Evolutionary conservation across 164 flowering plant species (phyloP).

Genomic region (Malania oleifera): DNA sequence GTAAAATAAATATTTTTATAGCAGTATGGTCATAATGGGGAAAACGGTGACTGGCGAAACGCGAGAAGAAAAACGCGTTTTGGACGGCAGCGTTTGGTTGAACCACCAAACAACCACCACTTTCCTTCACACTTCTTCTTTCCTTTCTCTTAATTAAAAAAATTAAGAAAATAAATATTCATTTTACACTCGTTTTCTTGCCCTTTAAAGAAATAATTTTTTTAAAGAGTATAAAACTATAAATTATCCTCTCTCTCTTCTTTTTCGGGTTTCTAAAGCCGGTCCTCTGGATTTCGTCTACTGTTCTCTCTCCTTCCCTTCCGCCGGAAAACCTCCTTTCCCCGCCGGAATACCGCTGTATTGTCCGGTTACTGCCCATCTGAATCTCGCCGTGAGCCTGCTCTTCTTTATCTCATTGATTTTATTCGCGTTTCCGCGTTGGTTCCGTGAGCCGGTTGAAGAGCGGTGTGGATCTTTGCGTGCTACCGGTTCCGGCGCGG

Average conservation of each 20-base stretch:
- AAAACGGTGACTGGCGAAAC: slow-evolving; percentile 11
- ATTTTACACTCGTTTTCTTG: neutral
- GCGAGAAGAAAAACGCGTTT: slow-evolving; percentile 33
- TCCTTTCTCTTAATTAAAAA: neutral
- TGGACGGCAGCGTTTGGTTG: slow-evolving; percentile 64
- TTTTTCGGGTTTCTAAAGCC: slow-evolving; percentile 44
- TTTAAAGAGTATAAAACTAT: slow-evolving; percentile 35
- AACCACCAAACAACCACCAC: slow-evolving; percentile 84
- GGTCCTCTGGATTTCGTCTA: slow-evolving; percentile 13
- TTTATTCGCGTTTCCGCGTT: neutral
- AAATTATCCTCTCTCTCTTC: slow-evolving; percentile 34
- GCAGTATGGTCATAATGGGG: slow-evolving; percentile 5
- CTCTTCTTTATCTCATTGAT: neutral
- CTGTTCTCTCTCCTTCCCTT: slow-evolving; percentile 12
- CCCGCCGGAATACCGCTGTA: slow-evolving; percentile 16
- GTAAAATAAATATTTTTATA: no score
- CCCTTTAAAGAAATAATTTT: slow-evolving; percentile 1
- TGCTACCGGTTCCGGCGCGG: slow-evolving; percentile 8
- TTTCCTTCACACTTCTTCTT: slow-evolving; percentile 38
- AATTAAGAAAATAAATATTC: no score
- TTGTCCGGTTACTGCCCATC: neutral
- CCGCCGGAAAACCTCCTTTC: slow-evolving; percentile 30
- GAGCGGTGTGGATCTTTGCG: slow-evolving; percentile 25
- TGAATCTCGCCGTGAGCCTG: slow-evolving; percentile 16
- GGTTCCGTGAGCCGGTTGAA: neutral